Base-by-base conservation (phyloP, 768 basidiomycete species). In the Phaeotremella skinneri region DNA sequence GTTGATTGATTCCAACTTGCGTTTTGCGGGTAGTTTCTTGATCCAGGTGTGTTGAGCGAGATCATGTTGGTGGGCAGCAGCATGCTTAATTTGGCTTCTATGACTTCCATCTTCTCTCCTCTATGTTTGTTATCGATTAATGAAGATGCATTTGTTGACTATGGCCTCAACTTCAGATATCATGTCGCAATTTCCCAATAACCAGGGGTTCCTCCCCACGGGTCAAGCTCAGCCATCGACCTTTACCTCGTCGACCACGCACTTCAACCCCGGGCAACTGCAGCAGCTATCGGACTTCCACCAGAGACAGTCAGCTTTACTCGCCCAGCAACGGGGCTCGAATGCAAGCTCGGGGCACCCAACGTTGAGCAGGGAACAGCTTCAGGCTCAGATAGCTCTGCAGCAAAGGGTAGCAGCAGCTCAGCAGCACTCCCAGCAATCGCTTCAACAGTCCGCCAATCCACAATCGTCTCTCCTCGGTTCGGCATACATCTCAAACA, bases 71-170 rank as follows among this genome's bases (percentile, higher is more conserved):
- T 49, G 55, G 51, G 41, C 31, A 47, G 47, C 29, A 53, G 62
- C 54, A 56, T 70, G 71, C 61, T 73, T 73, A 73, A 52, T 48
- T 41, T 61, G 62, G 71, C 68, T 70, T 68, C 64, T 73, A 73
- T 73, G 71, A 73, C 63, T 56, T 61, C 25, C 55, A 27, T 14
- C 27, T 26, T 52, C 55, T 56, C 29, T 27, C 45, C 21, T 45
- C 14, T 17, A 27, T 30, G 2, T 50, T 17, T 29, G 0, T 23
- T 14, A 25, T 52, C 34, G 7, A 11, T 5, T 17, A 14, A 26
- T 60, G 21, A 34, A n/a, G 27, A 59, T 54, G 55, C 65, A 63
- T 58, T 27, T 51, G 59, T 58, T 67, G 56, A 67, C 59, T 20
- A 49, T 21, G 26, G 2, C 17, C 14, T 9, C 16, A 34, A 45